Evolutionary conservation across 352 stramenopile genomes (phyloP).

Genomic region (Phytophthora hybrid): DNA sequence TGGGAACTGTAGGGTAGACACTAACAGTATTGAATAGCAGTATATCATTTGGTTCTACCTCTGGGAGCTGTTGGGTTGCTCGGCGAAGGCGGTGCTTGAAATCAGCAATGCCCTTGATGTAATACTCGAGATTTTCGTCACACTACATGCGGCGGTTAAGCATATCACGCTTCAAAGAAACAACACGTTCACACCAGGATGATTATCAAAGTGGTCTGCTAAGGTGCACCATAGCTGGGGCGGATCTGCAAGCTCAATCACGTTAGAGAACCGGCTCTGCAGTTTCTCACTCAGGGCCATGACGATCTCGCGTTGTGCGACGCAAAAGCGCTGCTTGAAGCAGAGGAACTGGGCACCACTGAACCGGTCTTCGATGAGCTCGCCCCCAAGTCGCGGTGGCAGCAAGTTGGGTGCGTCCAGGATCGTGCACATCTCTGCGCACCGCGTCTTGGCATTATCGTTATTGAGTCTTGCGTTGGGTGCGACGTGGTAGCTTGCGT

Average conservation of each 20-base stretch:
- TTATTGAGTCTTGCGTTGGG: conserved; percentile 5
- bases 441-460: conserved; percentile 10
- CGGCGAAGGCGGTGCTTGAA: background rate
- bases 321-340: background rate
- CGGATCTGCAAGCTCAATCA: conserved; percentile 1
- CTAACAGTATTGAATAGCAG: background rate
- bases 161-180: conserved; percentile 9
- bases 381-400: background rate
- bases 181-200: background rate
- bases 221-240: background rate
- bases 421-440: conserved; percentile 9
- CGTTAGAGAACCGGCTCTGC: background rate
- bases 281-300: conserved; percentile 8
- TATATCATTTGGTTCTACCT: background rate
- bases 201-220: conserved; percentile 7
- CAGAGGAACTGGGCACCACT: background rate
- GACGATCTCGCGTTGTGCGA: conserved; percentile 2
- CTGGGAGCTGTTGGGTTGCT: background rate
- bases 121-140: background rate
- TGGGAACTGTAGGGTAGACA: background rate
- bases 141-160: conserved; percentile 2
- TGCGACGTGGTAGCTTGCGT: conserved; percentile 8
- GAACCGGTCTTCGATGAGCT: background rate
- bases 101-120: conserved; percentile 9
- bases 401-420: background rate